phyloP scores from a whole-genome alignment of 208 protist species.

The Phytomonas francai region DNA sequence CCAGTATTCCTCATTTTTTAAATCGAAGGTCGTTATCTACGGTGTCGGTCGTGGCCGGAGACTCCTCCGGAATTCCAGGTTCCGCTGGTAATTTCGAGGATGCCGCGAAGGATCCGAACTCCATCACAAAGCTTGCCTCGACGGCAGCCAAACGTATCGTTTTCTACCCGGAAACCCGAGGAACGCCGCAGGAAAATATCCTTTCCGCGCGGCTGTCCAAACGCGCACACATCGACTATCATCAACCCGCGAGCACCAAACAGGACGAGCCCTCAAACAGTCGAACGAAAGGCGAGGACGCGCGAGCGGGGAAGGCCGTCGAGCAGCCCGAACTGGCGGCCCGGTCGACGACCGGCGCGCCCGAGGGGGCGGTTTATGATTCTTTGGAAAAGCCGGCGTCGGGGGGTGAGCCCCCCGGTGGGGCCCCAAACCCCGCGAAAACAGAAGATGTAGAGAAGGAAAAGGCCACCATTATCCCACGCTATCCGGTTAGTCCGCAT shows the following conservation, averaged over 20 bases:
- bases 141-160: not conserved
- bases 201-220: conserved; percentile 24
- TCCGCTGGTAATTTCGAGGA: not conserved
- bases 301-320: conserved; percentile 12
- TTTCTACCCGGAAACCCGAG: not conserved
- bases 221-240: conserved; percentile 65
- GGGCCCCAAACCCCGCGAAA: not conserved
- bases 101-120: not conserved
- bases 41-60: not conserved
- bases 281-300: conserved; percentile 11
- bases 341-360: not conserved
- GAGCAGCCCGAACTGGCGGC: conserved; percentile 10
- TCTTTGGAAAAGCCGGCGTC: conserved; percentile 11
- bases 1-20: not conserved
- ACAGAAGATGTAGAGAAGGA: conserved; percentile 3
- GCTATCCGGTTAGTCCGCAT: conserved; percentile 71
- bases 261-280: not conserved
- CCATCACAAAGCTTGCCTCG: not conserved
- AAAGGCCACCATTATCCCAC: conserved; percentile 27
- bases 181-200: conserved; percentile 10
- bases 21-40: not conserved
- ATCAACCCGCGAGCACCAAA: conserved; percentile 33
- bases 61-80: not conserved
- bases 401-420: not conserved
- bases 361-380: conserved; percentile 3